Percentiles rank a stretch among this genome's conserved stretches.
Evolutionary conservation across 257 asterid genomes (phyloP).

Genomic region (Solanum dulcamara): DNA sequence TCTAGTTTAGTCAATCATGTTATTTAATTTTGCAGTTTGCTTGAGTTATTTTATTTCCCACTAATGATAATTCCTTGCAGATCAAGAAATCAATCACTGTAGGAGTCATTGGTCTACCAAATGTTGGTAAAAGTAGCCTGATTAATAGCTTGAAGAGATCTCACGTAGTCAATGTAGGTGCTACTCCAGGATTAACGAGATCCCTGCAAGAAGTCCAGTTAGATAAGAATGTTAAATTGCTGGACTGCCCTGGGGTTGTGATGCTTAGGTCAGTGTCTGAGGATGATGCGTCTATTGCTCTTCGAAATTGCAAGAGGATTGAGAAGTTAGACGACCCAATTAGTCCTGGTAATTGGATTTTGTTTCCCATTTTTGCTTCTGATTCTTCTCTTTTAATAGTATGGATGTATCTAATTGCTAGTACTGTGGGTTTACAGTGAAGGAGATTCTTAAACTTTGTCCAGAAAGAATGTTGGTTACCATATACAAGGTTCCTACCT

Average conservation of each 20-base stretch:
- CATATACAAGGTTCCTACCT: slow-evolving; percentile 64
- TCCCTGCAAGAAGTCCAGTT: slow-evolving; percentile 90
- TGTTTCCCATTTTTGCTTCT: background rate
- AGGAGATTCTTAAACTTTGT: slow-evolving; percentile 84
- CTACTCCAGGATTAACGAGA: slow-evolving; percentile 92
- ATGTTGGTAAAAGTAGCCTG: slow-evolving; percentile 95
- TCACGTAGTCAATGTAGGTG: slow-evolving; percentile 80
- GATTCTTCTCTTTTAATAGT: background rate
- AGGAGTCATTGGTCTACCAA: slow-evolving; percentile 90
- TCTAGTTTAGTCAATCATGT: background rate
- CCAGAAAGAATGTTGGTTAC: slow-evolving; percentile 56
- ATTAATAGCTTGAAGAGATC: slow-evolving; percentile 87
- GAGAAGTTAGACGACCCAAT: slow-evolving; percentile 80
- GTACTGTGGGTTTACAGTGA: slow-evolving; percentile 36
- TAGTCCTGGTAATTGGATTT: slow-evolving; percentile 54
- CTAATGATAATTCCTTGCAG: slow-evolving; percentile 24
- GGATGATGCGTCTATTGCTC: slow-evolving; percentile 69
- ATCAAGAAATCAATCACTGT: slow-evolving; percentile 87
- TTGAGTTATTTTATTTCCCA: background rate
- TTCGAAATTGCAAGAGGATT: slow-evolving; percentile 88
- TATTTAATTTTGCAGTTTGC: background rate
- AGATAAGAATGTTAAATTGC: slow-evolving; percentile 71
- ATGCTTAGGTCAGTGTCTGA: slow-evolving; percentile 63
- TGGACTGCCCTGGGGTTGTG: slow-evolving; percentile 95
- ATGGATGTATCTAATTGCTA: background rate